Base-by-base conservation (phyloP, 305 asterid species). In the Fraxinus sp. region DNA sequence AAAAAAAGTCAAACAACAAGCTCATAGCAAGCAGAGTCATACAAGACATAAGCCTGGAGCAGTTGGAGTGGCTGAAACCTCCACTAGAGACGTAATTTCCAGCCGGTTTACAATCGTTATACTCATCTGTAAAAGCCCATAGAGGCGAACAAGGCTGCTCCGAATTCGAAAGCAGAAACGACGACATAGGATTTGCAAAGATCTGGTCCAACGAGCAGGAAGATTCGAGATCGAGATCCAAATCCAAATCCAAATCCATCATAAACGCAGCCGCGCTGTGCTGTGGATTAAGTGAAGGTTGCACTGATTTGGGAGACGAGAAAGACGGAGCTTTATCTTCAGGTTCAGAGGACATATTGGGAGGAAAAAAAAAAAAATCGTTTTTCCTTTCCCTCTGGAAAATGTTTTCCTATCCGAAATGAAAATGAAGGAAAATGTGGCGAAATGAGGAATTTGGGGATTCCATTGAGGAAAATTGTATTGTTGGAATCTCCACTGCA, bases 161-260 rank as follows among this genome's bases (percentile, higher is more conserved):
- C 18, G 97, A 89, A 85, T 80, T 77, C 59, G 94, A 33, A 6
- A 90, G 77, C 1, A 88, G 77, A 79, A 88, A 89, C 1, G 93
- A 90, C 71, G 91, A 88, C 11, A 73, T 41, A 35, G 92, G 86
- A 52, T 83, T 35, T 4, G 93, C 88, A 41, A 91, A 91, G 89
- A 92, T 89, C 90, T 92, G 97, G 86, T 93, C 98, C 87, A 93
- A 83, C 10, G 96, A 90, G 98, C 98, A 93, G 3, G 91, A 85
- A 73, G 83, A 82, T 9, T 92, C 96, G 79, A 90, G 89, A 30
- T 30, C 33, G 33, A 30, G 33, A 30, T 30, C 33, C 33, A 30
- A 30, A 52, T 52, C 33, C 33, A 30, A 30, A 52, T 52, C 62
- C 62, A 52, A 82, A 85, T 90, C 94, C 94, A 91, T 90, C 79